These are phyloP conservation scores for Xylaria palmicola DNA, from an alignment of 495 filamentous ascomycete genomes.

Conservation along the genomic window DNA sequence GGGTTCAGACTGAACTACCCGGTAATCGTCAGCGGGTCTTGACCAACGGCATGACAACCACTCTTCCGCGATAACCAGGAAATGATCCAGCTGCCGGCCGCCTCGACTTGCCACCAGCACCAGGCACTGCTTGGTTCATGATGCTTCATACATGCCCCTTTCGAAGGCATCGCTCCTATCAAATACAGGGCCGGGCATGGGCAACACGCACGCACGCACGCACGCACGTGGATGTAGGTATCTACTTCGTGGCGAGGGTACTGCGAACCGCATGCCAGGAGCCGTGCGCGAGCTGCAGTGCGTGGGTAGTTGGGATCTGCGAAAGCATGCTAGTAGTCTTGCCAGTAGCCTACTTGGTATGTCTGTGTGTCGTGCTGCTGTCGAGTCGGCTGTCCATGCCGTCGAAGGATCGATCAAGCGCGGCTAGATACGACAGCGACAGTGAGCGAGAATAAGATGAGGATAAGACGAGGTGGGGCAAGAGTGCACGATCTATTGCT, in stretches of 20 bases:
- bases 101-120: conserved; percentile 11
- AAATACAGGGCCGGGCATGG: too few relatives aligned
- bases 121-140: conserved; percentile 7
- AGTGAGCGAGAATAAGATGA: not conserved
- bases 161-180: too few relatives aligned
- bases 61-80: conserved; percentile 1
- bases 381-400: conserved; percentile 1
- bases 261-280: conserved; percentile 12
- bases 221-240: too few relatives aligned
- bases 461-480: conserved; percentile 12
- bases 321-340: too few relatives aligned
- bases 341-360: not conserved
- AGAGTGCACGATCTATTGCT: conserved; percentile 12
- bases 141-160: conserved; percentile 1
- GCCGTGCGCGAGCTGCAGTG: not conserved
- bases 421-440: not conserved
- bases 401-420: conserved; percentile 4
- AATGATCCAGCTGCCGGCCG: conserved; percentile 9
- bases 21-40: conserved; percentile 4
- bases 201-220: not conserved
- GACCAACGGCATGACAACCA: not conserved
- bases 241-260: conserved; percentile 5
- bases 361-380: not conserved
- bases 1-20: not conserved
- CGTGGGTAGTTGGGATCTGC: not conserved